Percentiles rank a stretch among this genome's conserved stretches.
Evolutionary conservation across 192 early-diverging fungal species (phyloP).

Genomic region (Linderina pennispora): DNA sequence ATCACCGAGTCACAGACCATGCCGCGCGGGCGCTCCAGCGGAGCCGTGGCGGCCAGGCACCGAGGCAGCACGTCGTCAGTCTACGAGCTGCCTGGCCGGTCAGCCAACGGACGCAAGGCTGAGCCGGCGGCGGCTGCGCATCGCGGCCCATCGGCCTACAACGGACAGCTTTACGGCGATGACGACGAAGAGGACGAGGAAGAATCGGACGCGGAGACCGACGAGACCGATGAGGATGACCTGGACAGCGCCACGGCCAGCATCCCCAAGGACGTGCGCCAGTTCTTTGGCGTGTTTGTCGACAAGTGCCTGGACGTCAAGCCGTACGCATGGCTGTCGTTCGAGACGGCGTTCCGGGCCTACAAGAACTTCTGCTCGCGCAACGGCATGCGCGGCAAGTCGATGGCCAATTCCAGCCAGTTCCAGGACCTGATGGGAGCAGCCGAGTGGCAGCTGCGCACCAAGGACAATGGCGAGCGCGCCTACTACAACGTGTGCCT

Average conservation of each 20-base stretch:
- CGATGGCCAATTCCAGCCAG: conserved; percentile 34
- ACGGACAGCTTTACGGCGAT: background rate
- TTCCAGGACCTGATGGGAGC: conserved; percentile 42
- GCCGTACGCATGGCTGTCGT: conserved; percentile 45
- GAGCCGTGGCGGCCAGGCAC: too few relatives aligned
- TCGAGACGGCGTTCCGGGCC: conserved; percentile 23
- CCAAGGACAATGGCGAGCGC: conserved; percentile 30
- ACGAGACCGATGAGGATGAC: background rate
- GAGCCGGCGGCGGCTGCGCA: conserved; percentile 5
- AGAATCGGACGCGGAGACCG: conserved; percentile 12
- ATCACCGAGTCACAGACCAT: conserved; percentile 24
- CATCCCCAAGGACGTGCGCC: conserved; percentile 30
- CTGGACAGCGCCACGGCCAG: background rate
- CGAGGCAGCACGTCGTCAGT: conserved; percentile 24
- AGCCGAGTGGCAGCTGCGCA: conserved; percentile 47
- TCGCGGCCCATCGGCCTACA: conserved; percentile 11
- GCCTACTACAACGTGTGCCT: conserved; percentile 45
- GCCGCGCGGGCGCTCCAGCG: conserved; percentile 32
- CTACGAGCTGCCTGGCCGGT: conserved; percentile 42
- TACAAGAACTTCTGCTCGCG: conserved; percentile 45
- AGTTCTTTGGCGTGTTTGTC: conserved; percentile 43
- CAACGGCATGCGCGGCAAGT: conserved; percentile 39
- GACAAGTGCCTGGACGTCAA: conserved; percentile 48
- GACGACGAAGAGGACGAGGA: conserved; percentile 10
- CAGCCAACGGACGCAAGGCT: conserved; percentile 5